Base-by-base conservation (phyloP, 2,329 filamentous ascomycete genomes). In the Pseudogymnoascus sp. region DNA sequence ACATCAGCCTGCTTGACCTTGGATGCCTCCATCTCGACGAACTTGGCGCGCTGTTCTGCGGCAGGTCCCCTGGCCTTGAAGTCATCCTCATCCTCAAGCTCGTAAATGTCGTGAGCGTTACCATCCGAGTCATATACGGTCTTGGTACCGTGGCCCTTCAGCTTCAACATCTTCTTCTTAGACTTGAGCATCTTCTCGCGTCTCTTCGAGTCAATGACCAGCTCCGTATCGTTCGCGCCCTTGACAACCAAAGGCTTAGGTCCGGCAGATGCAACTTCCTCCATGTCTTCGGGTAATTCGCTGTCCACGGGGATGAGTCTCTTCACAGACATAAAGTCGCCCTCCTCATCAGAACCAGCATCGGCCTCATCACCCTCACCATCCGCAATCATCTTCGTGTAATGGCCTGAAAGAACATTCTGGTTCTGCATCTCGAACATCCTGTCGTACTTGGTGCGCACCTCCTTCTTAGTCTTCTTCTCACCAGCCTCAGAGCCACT, bases 371-470 rank as follows among this genome's bases (percentile, higher is more conserved):
- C 72, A 66, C 74, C 64, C 63, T 80, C 73, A 5, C 75, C 85
- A 39, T 86, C 81, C 59, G 81, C 81, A 63, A 97, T 86, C 65
- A 99, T 82, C 71, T 93, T 96, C 63, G 85, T 84, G 78, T 97
- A 97, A 75, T 99, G 94, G 61, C 88, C 86, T n/a, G 93, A 92
- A 66, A 99, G 76, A 33, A 99, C 89, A 71, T 97, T 92, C 75
- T 97, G 93, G 75, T 99, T 99, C 68, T 88, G 89, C 64, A 94
- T 83, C 78, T 97, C 93, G 74, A 97, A 97, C 94, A 99, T 97
- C 68, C 91, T 88, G 74, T 99, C 92, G 73, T 96, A 95, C 74
- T 96, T 97, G 33, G 95, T 99, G 64, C 92, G 84, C 15, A 96
- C 90, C 68, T 86, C 83, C 9, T 81, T 79, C 76, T 89, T 87